Evolutionary conservation across 192 early-diverging fungal species (phyloP).

Genomic region (Gaertneriomyces sp.): DNA sequence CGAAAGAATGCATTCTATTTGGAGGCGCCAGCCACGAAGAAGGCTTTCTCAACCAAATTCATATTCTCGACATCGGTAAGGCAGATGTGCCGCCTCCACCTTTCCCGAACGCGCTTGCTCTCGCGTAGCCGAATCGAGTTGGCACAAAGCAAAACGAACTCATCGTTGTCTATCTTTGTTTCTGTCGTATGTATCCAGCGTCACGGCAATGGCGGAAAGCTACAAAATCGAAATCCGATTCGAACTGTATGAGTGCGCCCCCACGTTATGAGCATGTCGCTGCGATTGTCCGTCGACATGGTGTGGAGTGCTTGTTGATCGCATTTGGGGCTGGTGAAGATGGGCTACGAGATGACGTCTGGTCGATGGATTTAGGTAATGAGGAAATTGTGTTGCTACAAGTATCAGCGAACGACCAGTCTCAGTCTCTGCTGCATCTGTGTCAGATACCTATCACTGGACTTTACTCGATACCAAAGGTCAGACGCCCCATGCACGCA

Average conservation of each 20-base stretch:
- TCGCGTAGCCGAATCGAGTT: not conserved
- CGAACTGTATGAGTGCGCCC: constrained; percentile 8
- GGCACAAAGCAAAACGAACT: not conserved
- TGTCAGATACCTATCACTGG: constrained; percentile 30
- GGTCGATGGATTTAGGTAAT: constrained; percentile 34
- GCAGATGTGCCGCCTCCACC: not conserved
- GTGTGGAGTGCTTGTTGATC: constrained; percentile 16
- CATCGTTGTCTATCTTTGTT: not conserved
- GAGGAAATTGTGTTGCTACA: constrained; percentile 3
- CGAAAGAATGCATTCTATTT: constrained; percentile 27
- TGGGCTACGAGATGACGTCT: constrained; percentile 32
- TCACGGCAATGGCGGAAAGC: too few relatives aligned
- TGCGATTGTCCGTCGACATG: constrained; percentile 10
- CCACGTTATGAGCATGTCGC: constrained; percentile 36
- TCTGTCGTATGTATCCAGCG: too few relatives aligned
- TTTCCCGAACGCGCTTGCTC: constrained; percentile 1
- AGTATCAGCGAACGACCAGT: not conserved
- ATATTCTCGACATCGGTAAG: constrained; percentile 29
- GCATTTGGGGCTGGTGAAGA: constrained; percentile 35
- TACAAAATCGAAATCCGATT: too few relatives aligned
- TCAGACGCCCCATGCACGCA: constrained; percentile 21
- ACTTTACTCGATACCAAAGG: constrained; percentile 24
- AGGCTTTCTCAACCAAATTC: constrained; percentile 30
- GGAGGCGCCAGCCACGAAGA: constrained; percentile 43
- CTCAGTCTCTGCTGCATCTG: not conserved